Percentiles rank a stretch among this genome's conserved stretches.
These are phyloP conservation scores for Phytophthora aleatoria DNA, from an alignment of 352 stramenopile genomes.

Conservation along the genomic window DNA sequence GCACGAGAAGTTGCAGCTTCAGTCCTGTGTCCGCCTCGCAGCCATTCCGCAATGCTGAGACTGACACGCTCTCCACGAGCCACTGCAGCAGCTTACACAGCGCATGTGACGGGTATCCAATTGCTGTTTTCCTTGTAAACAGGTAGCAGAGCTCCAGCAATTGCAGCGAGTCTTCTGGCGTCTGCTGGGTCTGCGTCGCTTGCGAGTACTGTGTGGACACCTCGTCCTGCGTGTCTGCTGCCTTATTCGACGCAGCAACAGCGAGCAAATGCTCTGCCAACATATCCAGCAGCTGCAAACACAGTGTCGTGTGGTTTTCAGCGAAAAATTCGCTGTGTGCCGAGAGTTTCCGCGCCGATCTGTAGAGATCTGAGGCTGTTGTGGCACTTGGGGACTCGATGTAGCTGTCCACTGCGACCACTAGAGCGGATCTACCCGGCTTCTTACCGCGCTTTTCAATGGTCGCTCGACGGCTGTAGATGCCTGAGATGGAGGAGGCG, in stretches of 20 bases:
- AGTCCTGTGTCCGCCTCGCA: conserved; percentile 56
- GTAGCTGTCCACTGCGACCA: conserved; percentile 45
- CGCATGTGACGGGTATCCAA: conserved; percentile 77
- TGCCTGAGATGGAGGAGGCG: conserved; percentile 24
- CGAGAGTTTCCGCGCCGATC: conserved; percentile 45
- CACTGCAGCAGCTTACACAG: conserved; percentile 72
- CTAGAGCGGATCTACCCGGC: conserved; percentile 34
- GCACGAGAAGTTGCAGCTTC: conserved; percentile 70
- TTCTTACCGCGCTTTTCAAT: conserved; percentile 16
- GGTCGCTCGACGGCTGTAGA: not conserved
- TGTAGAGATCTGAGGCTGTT: conserved; percentile 46
- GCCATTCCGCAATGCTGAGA: conserved; percentile 44
- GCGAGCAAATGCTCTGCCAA: conserved; percentile 57
- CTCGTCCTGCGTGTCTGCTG: conserved; percentile 6
- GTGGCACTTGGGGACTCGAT: conserved; percentile 38
- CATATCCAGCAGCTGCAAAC: conserved; percentile 62
- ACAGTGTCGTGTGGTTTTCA: conserved; percentile 44
- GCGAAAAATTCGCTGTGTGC: conserved; percentile 51
- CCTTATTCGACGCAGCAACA: conserved; percentile 20
- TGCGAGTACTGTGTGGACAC: conserved; percentile 36
- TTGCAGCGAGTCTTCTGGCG: conserved; percentile 35
- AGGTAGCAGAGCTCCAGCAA: conserved; percentile 69
- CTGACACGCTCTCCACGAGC: conserved; percentile 55
- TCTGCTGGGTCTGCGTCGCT: conserved; percentile 35
- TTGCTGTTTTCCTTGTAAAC: conserved; percentile 51